phyloP scores from a whole-genome alignment of 345 rosid genomes.

The Cochlearia excelsa region DNA sequence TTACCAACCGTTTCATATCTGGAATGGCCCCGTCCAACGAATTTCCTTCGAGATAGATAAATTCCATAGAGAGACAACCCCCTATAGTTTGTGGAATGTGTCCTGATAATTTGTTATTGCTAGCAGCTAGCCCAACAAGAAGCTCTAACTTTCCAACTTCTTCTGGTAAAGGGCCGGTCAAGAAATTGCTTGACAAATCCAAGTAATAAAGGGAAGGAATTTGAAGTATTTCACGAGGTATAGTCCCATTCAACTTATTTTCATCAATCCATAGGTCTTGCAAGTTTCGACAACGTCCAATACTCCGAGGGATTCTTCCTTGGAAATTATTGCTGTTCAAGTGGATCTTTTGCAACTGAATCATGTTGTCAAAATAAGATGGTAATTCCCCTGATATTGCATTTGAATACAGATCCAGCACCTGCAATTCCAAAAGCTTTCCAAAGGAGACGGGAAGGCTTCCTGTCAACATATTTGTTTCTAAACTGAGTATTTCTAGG shows the following conservation, averaged over 20 bases:
- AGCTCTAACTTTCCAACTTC: conserved; percentile 29
- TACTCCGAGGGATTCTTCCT: conserved; percentile 42
- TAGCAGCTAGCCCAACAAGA: conserved; percentile 25
- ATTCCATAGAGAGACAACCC: conserved; percentile 25
- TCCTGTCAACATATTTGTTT: conserved; percentile 24
- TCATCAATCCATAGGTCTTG: conserved; percentile 30
- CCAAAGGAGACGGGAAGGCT: conserved; percentile 27
- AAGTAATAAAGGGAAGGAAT: conserved; percentile 21
- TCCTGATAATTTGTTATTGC: conserved; percentile 26
- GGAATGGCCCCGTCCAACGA: conserved; percentile 33
- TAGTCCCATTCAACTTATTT: conserved; percentile 29
- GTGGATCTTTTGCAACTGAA: conserved; percentile 34
- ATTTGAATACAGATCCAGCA: conserved; percentile 28
- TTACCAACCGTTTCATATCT: conserved; percentile 28
- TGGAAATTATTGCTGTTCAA: conserved; percentile 31
- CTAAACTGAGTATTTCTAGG: conserved; percentile 29
- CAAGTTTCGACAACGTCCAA: conserved; percentile 35
- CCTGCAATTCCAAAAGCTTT: conserved; percentile 18
- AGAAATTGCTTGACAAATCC: conserved; percentile 28
- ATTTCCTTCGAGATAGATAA: conserved; percentile 33
- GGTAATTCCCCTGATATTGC: conserved; percentile 41
- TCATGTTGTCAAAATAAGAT: conserved; percentile 42
- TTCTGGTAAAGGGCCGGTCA: conserved; percentile 20
- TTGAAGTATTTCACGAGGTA: conserved; percentile 25
- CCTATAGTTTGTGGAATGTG: conserved; percentile 24